These are phyloP conservation scores for Nakataea oryzae DNA, from an alignment of 2,329 filamentous ascomycete species.

Conservation along the genomic window DNA sequence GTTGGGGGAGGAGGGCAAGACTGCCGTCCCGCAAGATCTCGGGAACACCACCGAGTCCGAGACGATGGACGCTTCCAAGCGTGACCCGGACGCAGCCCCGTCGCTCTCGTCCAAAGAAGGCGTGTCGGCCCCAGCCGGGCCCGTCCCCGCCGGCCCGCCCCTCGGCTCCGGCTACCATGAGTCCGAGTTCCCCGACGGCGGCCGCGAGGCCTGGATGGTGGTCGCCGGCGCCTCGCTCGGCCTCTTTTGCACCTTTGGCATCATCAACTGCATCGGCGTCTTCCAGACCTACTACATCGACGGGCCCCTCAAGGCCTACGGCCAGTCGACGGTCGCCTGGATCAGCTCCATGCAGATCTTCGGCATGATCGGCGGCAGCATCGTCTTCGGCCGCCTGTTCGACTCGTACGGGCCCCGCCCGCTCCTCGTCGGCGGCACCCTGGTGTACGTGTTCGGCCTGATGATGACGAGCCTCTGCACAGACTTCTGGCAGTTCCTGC, in stretches of 20 bases:
- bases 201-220: constrained; percentile 35
- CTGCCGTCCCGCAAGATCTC: not conserved
- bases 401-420: constrained; percentile 49
- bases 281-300: constrained; percentile 46
- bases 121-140: not conserved
- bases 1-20: not conserved
- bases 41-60: not conserved
- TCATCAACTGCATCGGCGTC: constrained; percentile 34
- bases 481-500: constrained; percentile 28
- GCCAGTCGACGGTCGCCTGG: constrained; percentile 42
- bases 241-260: constrained; percentile 26
- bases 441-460: constrained; percentile 44
- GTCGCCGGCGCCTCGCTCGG: constrained; percentile 27
- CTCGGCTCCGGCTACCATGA: constrained; percentile 23
- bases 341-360: constrained; percentile 43
- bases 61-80: not conserved
- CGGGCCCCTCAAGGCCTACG: constrained; percentile 33
- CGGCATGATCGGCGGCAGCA: constrained; percentile 33
- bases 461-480: constrained; percentile 47
- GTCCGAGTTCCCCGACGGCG: constrained; percentile 41
- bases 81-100: not conserved
- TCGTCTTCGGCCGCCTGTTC: constrained; percentile 30
- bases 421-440: constrained; percentile 38
- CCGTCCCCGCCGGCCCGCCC: constrained; percentile 5
- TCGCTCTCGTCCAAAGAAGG: not conserved